Base-by-base conservation (phyloP, 169 alveolate species). In the Plasmodium ovale region DNA sequence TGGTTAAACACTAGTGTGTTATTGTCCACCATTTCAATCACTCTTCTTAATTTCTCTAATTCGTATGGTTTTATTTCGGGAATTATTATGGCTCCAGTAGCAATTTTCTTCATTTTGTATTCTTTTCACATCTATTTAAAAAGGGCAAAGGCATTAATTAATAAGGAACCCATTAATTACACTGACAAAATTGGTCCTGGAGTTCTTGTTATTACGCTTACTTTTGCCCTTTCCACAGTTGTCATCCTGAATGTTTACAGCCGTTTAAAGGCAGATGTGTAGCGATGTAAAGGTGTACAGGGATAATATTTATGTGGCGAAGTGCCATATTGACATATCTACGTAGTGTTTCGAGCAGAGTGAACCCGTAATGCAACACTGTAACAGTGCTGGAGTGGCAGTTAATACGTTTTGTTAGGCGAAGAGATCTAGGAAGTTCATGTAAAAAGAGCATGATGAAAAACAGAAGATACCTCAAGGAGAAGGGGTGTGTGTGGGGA, bases 1-100 rank as follows among this genome's bases (percentile, higher is more conserved):
- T 94, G 96, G 96, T 65, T 94, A 87, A 94, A 94, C 67, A 94
- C 93, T 68, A 92, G 95, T 39, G 96, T 94, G 23, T 89, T 94
- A 47, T 56, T 92, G 10, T 92, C 95, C 12, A 92, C 96, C 5
- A 88, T 94, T 42, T 88, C 96, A 3, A 92, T 94, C 9, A 91
- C 95, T 3, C 92, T 94, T 72, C 77, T 94, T 33, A 92, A 89
- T 68, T 94, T 94, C 72, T 94, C 95, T 2, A 88, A 87, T 23
- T 93, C 87, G n/a, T 85, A 87, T 49, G 94, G 95, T 21, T 91
- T 72, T 60, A 70, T 87, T 25, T 92, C 95, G 47, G 96, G 96
- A 59, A 67, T 94, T 33, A 88, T 94, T 35, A 88, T 94, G 92
- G 92, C 96, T 2, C 96, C 96, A 1, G 95, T 94, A 3, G 95